Evolutionary conservation across 2,329 filamentous ascomycete species (phyloP).

Genomic region (Aspergillus quadrilineatus): DNA sequence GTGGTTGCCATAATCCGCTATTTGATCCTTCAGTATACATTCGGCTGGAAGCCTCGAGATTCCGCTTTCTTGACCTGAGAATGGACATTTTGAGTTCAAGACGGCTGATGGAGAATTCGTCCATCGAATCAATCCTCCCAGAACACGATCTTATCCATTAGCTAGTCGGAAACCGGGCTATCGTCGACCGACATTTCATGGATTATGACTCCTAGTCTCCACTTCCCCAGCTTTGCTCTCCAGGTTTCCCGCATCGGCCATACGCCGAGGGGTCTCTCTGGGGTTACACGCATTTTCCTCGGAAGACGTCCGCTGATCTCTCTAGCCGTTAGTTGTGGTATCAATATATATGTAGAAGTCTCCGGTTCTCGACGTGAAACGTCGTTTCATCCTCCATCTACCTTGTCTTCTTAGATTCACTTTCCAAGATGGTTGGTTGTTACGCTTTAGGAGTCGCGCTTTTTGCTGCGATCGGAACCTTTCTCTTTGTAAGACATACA

Average conservation of each 20-base stretch:
- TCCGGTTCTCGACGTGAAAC: background rate
- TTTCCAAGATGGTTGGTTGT: slow-evolving; percentile 38
- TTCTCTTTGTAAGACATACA: slow-evolving; percentile 52
- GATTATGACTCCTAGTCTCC: background rate
- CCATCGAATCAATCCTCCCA: background rate
- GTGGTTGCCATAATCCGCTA: background rate
- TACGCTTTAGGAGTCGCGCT: slow-evolving; percentile 55
- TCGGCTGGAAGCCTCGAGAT: background rate
- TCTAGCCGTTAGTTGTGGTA: background rate
- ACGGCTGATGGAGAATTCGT: background rate
- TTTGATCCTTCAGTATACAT: background rate
- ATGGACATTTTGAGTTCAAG: background rate
- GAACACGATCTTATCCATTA: background rate
- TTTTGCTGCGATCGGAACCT: slow-evolving; percentile 60
- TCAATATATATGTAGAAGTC: slow-evolving; percentile 3
- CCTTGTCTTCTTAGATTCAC: background rate
- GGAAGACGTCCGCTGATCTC: slow-evolving; percentile 8
- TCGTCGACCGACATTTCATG: background rate
- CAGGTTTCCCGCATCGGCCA: slow-evolving; percentile 22
- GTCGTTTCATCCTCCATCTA: background rate
- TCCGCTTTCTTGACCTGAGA: background rate
- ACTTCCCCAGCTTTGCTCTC: slow-evolving; percentile 12
- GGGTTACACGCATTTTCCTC: slow-evolving; percentile 12
- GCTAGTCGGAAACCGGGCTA: background rate
- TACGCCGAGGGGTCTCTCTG: slow-evolving; percentile 25